These are phyloP conservation scores for Stagonosporopsis chrysanthemi DNA, from an alignment of 2,329 filamentous ascomycete species.

Conservation along the genomic window DNA sequence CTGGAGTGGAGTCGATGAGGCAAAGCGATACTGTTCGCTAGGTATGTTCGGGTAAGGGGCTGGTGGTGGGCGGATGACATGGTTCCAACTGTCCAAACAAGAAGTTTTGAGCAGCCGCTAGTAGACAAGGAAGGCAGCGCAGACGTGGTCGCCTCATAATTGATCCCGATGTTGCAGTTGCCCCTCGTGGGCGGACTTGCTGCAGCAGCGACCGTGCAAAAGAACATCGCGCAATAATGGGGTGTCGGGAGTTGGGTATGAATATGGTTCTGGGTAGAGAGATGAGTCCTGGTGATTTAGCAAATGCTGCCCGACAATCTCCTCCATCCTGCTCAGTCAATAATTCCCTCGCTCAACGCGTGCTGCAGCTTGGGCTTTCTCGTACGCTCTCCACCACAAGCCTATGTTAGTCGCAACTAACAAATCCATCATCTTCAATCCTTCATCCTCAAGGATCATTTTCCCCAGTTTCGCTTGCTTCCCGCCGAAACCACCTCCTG, in stretches of 20 bases:
- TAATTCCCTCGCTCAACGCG: constrained; percentile 16
- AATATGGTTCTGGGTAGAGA: not conserved
- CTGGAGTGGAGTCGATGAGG: constrained; percentile 8
- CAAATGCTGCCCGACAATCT: not conserved
- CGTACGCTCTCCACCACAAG: constrained; percentile 92
- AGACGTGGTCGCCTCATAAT: not conserved
- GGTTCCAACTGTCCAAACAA: not conserved
- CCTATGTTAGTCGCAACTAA: constrained; percentile 90
- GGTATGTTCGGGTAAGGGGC: constrained; percentile 21
- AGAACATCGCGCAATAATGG: not conserved
- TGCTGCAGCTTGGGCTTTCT: constrained; percentile 51
- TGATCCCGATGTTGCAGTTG: not conserved
- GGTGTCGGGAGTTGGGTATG: not conserved
- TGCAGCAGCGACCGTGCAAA: not conserved
- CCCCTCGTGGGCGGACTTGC: not conserved
- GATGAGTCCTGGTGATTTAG: not conserved
- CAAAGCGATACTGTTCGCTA: constrained; percentile 27
- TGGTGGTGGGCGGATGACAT: constrained; percentile 1
- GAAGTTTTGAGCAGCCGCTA: not conserved
- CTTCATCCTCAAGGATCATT: constrained; percentile 86
- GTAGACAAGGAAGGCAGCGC: not conserved
- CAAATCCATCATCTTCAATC: constrained; percentile 93
- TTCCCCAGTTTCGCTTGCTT: constrained; percentile 93
- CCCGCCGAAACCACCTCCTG: constrained; percentile 84
- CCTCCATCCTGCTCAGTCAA: not conserved